phyloP scores from a whole-genome alignment of 1,139 yeast species.

The Zygosaccharomyces sapae region DNA sequence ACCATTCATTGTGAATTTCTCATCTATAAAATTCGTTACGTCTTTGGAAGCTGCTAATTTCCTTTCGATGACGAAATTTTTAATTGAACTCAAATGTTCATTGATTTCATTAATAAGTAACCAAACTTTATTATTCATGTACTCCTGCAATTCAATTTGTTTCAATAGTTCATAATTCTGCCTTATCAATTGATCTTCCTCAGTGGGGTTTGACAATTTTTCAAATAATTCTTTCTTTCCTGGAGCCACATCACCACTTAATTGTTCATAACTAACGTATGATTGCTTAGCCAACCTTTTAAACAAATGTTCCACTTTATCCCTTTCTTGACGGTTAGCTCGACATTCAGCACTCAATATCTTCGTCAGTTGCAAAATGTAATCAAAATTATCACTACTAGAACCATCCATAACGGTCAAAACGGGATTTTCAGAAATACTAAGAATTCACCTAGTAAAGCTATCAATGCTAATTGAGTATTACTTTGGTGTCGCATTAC shows the following conservation, averaged over 20 bases:
- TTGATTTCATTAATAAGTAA: constrained; percentile 27
- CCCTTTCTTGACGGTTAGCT: constrained; percentile 20
- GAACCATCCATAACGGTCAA: constrained; percentile 10
- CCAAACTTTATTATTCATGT: constrained; percentile 28
- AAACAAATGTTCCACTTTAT: constrained; percentile 27
- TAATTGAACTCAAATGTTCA: constrained; percentile 31
- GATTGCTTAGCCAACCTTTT: constrained; percentile 33
- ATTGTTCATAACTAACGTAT: constrained; percentile 28
- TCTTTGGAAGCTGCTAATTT: constrained; percentile 19
- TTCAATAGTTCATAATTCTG: constrained; percentile 31
- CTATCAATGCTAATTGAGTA: neutral
- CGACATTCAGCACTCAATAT: constrained; percentile 18
- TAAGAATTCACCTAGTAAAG: neutral
- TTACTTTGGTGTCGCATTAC: no score
- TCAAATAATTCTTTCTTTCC: constrained; percentile 17
- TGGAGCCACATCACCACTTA: constrained; percentile 16
- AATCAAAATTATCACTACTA: constrained; percentile 16
- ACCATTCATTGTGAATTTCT: constrained; percentile 10
- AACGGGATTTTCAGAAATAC: neutral
- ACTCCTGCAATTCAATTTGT: constrained; percentile 33
- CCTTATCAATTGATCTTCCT: constrained; percentile 20
- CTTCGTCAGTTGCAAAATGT: constrained; percentile 20
- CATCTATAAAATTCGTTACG: constrained; percentile 10
- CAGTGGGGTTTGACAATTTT: constrained; percentile 13
- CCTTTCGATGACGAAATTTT: constrained; percentile 31